These are phyloP conservation scores for Candolleomyces aberdarensis DNA, from an alignment of 768 basidiomycete genomes.

Conservation along the genomic window DNA sequence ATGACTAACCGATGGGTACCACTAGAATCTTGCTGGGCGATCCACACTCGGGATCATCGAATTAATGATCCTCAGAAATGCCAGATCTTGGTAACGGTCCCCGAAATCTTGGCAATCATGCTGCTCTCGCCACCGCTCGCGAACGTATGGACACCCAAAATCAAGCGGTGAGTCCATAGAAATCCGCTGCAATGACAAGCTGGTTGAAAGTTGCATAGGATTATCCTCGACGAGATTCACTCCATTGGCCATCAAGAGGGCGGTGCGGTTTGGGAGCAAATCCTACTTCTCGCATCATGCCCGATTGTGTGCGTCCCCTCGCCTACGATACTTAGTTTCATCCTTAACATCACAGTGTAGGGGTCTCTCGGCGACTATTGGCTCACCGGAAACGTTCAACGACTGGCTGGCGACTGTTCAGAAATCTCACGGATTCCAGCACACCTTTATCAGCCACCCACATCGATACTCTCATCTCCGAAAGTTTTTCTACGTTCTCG, in stretches of 20 bases:
- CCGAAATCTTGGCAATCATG: constrained; percentile 68
- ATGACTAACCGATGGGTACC: not conserved
- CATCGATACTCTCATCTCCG: constrained; percentile 74
- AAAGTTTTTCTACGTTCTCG: constrained; percentile 55
- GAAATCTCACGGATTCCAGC: constrained; percentile 51
- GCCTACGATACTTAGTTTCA: too few species aligned
- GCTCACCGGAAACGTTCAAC: constrained; percentile 64
- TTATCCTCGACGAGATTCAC: constrained; percentile 68
- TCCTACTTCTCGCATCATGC: constrained; percentile 68
- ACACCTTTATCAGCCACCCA: constrained; percentile 58
- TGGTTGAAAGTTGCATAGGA: constrained; percentile 29
- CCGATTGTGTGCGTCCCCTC: constrained; percentile 56
- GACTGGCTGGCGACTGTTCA: constrained; percentile 64
- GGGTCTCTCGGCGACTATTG: constrained; percentile 71
- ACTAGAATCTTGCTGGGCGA: constrained; percentile 58
- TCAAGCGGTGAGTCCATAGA: constrained; percentile 47
- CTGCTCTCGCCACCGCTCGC: constrained; percentile 67
- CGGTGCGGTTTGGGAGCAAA: constrained; percentile 72
- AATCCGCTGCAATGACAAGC: too few species aligned
- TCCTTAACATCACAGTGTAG: constrained; percentile 23
- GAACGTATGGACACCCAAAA: constrained; percentile 54
- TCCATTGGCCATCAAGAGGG: constrained; percentile 68
- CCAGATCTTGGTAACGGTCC: constrained; percentile 76
- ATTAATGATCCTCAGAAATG: constrained; percentile 62
- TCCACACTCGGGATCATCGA: constrained; percentile 63